Evolutionary conservation across 768 basidiomycete species (phyloP), one percentile per base, ranked within the genome.

Genomic region (Trametes maxima): DNA sequence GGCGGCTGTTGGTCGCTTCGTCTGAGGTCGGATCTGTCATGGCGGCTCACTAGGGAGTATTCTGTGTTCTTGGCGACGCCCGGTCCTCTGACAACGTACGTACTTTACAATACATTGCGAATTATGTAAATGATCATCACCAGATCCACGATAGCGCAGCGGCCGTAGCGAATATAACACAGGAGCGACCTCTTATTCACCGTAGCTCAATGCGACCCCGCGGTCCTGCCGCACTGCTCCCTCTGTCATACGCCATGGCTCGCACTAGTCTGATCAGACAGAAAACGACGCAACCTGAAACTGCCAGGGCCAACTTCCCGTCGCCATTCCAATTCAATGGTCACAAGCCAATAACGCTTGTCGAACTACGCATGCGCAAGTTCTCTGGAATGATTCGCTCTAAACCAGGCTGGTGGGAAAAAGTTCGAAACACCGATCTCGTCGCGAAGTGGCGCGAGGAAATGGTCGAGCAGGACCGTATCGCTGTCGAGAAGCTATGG

Each of bases 361-460:
- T 58, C 22, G 62, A 63, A 37, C 56, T 54, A 19, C 62, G 62
- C 21, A 63, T 63, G 62, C 56, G 56, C 43, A 35, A n/a, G n/a
- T 45, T 63, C 25, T 53, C 50, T 3, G 45, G 44, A 6, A 14
- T 40, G 37, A 58, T 63, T 22, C 49, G 50, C 14, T 14, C 25
- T 11, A 63, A 63, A 52, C 49, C 51, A 12, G 21, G 40, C 37
- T 63, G 62, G 62, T 53, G 56, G 45, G 37, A 46, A 44, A 63
- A 63, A 51, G 56, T 58, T 10, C 39, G 40, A 24, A 52, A 63
- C 28, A 36, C 57, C 12, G 51, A 28, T 10, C 42, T 58, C 21
- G 50, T 47, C 12, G 36, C 43, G 5, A 63, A 54, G 35, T 63
- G 62, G 62, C 36, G 51, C 12, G 33, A 13, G 13, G 62, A 63